Evolutionary conservation across 441 rosid species (phyloP).

Genomic region (Arabidopsis lyrata): DNA sequence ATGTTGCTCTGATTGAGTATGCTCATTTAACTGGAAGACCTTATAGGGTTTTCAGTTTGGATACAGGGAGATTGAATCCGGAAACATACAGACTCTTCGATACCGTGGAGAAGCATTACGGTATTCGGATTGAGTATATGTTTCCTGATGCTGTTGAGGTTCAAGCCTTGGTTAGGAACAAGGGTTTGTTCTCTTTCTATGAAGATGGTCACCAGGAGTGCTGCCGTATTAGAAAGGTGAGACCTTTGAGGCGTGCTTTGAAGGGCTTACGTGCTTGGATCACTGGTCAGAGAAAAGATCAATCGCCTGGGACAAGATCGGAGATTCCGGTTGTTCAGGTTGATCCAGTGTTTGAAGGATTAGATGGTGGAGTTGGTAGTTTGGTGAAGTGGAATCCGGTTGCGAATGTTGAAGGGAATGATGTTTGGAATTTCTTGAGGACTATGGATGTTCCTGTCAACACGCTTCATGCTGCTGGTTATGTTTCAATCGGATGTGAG

Average conservation of each 20-base stretch:
- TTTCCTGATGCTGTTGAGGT: slow-evolving; percentile 97
- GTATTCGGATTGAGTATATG: slow-evolving; percentile 85
- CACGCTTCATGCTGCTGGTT: slow-evolving; percentile 75
- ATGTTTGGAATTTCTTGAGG: slow-evolving; percentile 84
- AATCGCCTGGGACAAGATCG: slow-evolving; percentile 91
- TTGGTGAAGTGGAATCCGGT: slow-evolving; percentile 96
- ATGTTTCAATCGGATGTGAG: slow-evolving; percentile 93
- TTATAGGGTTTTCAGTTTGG: slow-evolving; percentile 87
- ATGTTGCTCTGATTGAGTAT: slow-evolving; percentile 91
- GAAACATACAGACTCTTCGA: slow-evolving; percentile 85
- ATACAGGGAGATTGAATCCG: slow-evolving; percentile 91
- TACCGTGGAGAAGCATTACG: slow-evolving; percentile 79
- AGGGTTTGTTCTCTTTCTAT: slow-evolving; percentile 93
- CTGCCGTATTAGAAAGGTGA: slow-evolving; percentile 94
- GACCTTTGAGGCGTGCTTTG: slow-evolving; percentile 89
- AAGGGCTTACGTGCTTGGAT: slow-evolving; percentile 96
- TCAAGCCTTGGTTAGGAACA: slow-evolving; percentile 86
- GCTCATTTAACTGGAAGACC: slow-evolving; percentile 85
- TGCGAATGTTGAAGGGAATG: slow-evolving; percentile 74
- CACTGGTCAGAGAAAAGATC: slow-evolving; percentile 96
- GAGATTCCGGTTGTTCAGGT: slow-evolving; percentile 88
- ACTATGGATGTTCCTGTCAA: slow-evolving; percentile 91
- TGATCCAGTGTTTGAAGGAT: slow-evolving; percentile 92
- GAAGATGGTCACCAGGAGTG: slow-evolving; percentile 99
- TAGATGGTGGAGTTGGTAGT: slow-evolving; percentile 87